Conservation (phyloP, 2,329 filamentous ascomycete genomes). For the Ophiostoma himal-ulmi region DNA sequence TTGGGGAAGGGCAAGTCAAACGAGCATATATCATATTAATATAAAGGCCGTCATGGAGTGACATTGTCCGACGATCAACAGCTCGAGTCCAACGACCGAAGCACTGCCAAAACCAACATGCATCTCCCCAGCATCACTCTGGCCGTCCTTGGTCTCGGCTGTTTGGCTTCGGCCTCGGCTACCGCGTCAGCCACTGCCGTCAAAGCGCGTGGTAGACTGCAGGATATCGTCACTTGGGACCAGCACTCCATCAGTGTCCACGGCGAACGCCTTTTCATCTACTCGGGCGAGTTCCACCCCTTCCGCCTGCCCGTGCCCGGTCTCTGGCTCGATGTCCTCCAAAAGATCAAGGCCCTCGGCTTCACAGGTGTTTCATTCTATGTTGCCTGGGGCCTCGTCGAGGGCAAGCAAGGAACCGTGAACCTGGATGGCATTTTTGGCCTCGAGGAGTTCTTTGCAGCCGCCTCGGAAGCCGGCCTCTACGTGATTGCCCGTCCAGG, state of each 20-base stretch:
- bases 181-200: neutral
- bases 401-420: neutral
- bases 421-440: neutral
- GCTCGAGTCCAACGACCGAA: neutral
- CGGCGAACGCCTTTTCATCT: neutral
- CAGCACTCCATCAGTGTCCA: neutral
- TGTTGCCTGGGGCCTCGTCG: neutral
- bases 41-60: neutral
- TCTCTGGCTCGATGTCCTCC: neutral
- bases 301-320: neutral
- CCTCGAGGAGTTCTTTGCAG: neutral
- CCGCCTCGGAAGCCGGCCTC: neutral
- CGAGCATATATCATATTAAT: neutral
- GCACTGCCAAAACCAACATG: neutral
- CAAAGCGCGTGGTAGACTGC: neutral
- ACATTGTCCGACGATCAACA: neutral
- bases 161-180: neutral
- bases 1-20: neutral
- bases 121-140: neutral
- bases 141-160: neutral
- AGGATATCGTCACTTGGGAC: neutral
- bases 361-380: neutral
- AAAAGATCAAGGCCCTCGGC: neutral
- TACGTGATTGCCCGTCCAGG: neutral
- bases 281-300: neutral